Conservation (phyloP, 345 rosid genomes). For the Erysimum cheiranthoides region DNA sequence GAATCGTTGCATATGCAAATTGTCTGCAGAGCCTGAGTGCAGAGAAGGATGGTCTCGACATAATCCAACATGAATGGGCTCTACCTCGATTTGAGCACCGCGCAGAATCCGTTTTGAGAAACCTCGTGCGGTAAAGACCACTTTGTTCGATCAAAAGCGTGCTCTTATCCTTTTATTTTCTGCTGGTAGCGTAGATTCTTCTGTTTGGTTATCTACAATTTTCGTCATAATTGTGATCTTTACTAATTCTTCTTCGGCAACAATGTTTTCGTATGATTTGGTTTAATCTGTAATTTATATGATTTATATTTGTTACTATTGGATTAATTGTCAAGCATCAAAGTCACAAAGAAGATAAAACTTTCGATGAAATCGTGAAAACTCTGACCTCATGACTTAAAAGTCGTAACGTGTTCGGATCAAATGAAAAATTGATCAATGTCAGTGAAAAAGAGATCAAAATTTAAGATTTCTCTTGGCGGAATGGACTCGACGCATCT, state of each 20-base stretch:
- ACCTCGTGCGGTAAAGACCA: slow-evolving; percentile 55
- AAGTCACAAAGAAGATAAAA: too few relatives aligned
- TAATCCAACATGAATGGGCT: slow-evolving; percentile 74
- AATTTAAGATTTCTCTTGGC: too few relatives aligned
- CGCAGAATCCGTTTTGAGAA: slow-evolving; percentile 79
- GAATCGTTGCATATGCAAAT: slow-evolving; percentile 12
- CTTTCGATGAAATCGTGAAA: too few relatives aligned
- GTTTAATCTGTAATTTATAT: too few relatives aligned
- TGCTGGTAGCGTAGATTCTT: slow-evolving; percentile 15
- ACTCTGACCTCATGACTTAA: too few relatives aligned
- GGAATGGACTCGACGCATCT: too few relatives aligned
- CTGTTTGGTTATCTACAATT: slow-evolving; percentile 3
- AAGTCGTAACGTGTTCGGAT: too few relatives aligned
- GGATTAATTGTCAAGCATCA: too few relatives aligned
- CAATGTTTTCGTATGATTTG: background rate
- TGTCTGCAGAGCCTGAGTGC: slow-evolving; percentile 77
- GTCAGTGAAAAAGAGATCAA: too few relatives aligned
- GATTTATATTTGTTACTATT: too few relatives aligned
- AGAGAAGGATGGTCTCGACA: slow-evolving; percentile 80
- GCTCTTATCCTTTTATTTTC: background rate
- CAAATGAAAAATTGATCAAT: too few relatives aligned
- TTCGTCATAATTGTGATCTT: slow-evolving; percentile 6
- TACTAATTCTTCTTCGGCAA: slow-evolving; percentile 9
- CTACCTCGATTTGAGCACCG: slow-evolving; percentile 85
- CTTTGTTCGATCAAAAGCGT: background rate